phyloP scores from a whole-genome alignment of 257 asterid species.

The Fraxinus cuspidata region DNA sequence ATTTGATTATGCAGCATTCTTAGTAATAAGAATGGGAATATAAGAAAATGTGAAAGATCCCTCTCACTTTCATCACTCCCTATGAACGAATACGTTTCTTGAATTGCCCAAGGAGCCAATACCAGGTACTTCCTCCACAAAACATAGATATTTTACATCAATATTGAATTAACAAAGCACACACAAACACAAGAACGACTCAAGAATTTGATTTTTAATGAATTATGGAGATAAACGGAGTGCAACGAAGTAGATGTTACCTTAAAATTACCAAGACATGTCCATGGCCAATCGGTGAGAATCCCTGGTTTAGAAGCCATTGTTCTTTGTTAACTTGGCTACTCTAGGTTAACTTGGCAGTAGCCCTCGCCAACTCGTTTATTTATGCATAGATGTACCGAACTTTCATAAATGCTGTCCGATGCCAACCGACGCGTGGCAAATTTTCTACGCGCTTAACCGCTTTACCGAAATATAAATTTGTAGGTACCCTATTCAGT shows the following conservation, averaged over 20 bases:
- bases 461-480: too few relatives aligned
- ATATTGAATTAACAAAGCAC: too few relatives aligned
- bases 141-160: background rate
- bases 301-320: slow-evolving; percentile 50
- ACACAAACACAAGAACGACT: background rate
- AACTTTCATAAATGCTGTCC: background rate
- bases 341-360: too few relatives aligned
- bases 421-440: background rate
- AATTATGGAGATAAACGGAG: background rate
- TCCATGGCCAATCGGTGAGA: slow-evolving; percentile 49
- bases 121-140: slow-evolving; percentile 51
- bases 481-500: too few relatives aligned
- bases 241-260: slow-evolving; percentile 1
- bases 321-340: background rate
- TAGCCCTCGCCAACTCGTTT: background rate
- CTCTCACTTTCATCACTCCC: slow-evolving; percentile 38
- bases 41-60: slow-evolving; percentile 36
- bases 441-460: too few relatives aligned
- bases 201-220: background rate
- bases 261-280: slow-evolving; percentile 46
- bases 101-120: slow-evolving; percentile 64
- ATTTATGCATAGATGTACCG: too few relatives aligned
- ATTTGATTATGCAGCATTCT: slow-evolving; percentile 67
- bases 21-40: slow-evolving; percentile 56
- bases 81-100: slow-evolving; percentile 42